These are phyloP conservation scores for Lentinula detonsa DNA, from an alignment of 768 basidiomycete genomes.

Conservation along the genomic window DNA sequence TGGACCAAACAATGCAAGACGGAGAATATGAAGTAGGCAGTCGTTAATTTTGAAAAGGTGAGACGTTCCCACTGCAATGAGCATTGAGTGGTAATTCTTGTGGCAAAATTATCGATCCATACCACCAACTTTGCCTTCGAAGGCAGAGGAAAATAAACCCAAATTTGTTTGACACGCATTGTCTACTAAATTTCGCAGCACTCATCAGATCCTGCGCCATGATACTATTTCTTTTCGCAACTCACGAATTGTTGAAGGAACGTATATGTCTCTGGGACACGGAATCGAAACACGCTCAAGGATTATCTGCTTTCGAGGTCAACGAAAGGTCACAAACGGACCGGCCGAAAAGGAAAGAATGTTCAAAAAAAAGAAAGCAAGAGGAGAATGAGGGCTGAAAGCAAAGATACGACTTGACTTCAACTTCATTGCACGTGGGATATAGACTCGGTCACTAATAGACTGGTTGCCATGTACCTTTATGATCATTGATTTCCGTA, in stretches of 20 bases:
- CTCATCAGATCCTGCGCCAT: background rate
- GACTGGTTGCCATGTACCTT: background rate
- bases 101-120: slow-evolving; percentile 14
- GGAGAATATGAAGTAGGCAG: slow-evolving; percentile 63
- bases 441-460: background rate
- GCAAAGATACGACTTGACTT: background rate
- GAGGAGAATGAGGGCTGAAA: slow-evolving; percentile 7
- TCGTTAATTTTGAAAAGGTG: slow-evolving; percentile 61
- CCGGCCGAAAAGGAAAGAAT: slow-evolving; percentile 13
- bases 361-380: slow-evolving; percentile 12
- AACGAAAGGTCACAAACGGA: slow-evolving; percentile 12
- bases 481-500: background rate
- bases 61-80: slow-evolving; percentile 57
- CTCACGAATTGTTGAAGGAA: slow-evolving; percentile 12
- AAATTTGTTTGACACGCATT: slow-evolving; percentile 36
- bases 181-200: slow-evolving; percentile 4
- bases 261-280: slow-evolving; percentile 39
- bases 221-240: background rate
- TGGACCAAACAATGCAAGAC: slow-evolving; percentile 62
- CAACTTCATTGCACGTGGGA: background rate
- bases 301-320: slow-evolving; percentile 20
- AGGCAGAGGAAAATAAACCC: slow-evolving; percentile 28
- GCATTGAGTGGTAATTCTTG: background rate
- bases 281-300: slow-evolving; percentile 14
- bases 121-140: slow-evolving; percentile 44